Percentiles rank a stretch among this genome's conserved stretches.
Conservation (phyloP, 768 basidiomycete species). For the Xerocomellus chrysenteron region DNA sequence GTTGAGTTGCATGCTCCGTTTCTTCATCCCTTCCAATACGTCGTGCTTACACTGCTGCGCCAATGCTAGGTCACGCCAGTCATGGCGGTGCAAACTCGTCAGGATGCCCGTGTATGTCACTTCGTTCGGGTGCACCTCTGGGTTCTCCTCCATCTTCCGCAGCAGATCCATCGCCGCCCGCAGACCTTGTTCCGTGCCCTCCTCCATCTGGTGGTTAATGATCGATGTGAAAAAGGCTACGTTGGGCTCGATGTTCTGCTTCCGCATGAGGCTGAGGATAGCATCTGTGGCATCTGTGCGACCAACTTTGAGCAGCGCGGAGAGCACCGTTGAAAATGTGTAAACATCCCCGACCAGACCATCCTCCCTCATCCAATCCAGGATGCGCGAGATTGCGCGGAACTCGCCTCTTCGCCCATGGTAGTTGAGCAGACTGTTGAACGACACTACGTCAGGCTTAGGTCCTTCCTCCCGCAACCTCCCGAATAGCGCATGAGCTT, state of each 20-base stretch:
- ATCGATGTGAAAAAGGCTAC: constrained; percentile 77
- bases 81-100: constrained; percentile 63
- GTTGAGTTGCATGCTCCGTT: constrained; percentile 51
- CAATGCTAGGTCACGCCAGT: constrained; percentile 45
- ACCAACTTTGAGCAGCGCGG: constrained; percentile 68
- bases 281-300: constrained; percentile 63
- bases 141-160: constrained; percentile 66
- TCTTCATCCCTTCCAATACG: constrained; percentile 60
- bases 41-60: constrained; percentile 47
- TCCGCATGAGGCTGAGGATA: constrained; percentile 72
- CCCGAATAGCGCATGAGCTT: constrained; percentile 43
- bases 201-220: constrained; percentile 69
- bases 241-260: constrained; percentile 71
- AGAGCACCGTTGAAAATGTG: constrained; percentile 85
- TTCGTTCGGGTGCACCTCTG: constrained; percentile 57
- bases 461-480: constrained; percentile 52
- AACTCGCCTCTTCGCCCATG: constrained; percentile 65
- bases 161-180: constrained; percentile 68
- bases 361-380: constrained; percentile 55
- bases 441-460: constrained; percentile 68
- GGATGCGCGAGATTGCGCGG: constrained; percentile 51
- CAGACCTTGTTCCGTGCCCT: constrained; percentile 53
- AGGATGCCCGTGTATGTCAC: constrained; percentile 85
- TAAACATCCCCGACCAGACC: constrained; percentile 71
- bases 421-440: constrained; percentile 78